Evolutionary conservation across 805 yeast genomes (phyloP).

Genomic region (Lachancea cidri): DNA sequence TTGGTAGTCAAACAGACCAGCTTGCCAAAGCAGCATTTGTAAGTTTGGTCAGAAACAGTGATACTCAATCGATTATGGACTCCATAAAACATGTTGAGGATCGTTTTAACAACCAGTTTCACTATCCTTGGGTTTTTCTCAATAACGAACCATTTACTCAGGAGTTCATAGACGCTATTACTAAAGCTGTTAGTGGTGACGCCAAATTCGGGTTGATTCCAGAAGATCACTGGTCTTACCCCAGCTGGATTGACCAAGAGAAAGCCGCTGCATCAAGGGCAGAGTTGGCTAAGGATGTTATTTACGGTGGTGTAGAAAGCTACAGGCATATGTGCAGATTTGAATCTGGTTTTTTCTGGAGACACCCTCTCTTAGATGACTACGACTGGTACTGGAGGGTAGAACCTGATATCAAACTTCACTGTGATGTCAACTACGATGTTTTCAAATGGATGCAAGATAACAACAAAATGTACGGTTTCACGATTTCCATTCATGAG

Average conservation of each 20-base stretch:
- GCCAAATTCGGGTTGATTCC: slow-evolving; percentile 67
- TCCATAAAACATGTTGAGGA: slow-evolving; percentile 79
- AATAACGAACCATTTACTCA: slow-evolving; percentile 67
- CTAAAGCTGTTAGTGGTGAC: slow-evolving; percentile 56
- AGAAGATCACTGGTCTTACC: slow-evolving; percentile 70
- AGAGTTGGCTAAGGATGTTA: slow-evolving; percentile 41
- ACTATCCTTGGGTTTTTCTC: slow-evolving; percentile 75
- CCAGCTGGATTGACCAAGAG: slow-evolving; percentile 61
- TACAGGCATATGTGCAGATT: slow-evolving; percentile 94
- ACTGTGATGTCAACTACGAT: slow-evolving; percentile 80
- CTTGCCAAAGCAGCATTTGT: slow-evolving; percentile 75
- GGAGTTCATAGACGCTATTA: slow-evolving; percentile 56
- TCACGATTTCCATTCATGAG: slow-evolving; percentile 78
- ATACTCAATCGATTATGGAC: slow-evolving; percentile 62
- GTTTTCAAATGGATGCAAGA: slow-evolving; percentile 78
- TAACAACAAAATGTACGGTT: slow-evolving; percentile 76
- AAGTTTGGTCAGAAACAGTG: slow-evolving; percentile 83
- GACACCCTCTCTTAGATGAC: slow-evolving; percentile 61
- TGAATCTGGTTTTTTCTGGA: slow-evolving; percentile 86
- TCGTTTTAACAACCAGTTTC: slow-evolving; percentile 58
- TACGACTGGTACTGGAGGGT: slow-evolving; percentile 94
- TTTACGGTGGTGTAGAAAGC: slow-evolving; percentile 61
- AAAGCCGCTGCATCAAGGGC: slow-evolving; percentile 46
- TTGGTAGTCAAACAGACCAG: too few species aligned
- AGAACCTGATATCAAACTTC: slow-evolving; percentile 86